Percentiles rank a stretch among this genome's conserved stretches.
Evolutionary conservation across 208 protist species (phyloP).

Genomic region (Leishmania major): DNA sequence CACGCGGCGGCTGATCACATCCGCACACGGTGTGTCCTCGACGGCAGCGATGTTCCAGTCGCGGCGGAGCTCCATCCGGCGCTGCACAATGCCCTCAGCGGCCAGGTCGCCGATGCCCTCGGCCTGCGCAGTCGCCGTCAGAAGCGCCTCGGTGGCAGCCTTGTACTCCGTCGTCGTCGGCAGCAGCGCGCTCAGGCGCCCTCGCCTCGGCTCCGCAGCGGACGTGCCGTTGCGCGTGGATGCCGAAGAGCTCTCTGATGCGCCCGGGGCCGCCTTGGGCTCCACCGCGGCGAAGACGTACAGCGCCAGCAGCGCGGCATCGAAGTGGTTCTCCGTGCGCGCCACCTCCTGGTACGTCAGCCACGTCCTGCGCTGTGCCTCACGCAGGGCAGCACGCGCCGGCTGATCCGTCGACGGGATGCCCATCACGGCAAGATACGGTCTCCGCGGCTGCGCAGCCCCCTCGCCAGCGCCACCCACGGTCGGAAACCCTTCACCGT

Average conservation of each 20-base stretch:
- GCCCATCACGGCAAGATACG: constrained; percentile 40
- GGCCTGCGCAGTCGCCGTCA: neutral
- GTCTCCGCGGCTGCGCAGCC: constrained; percentile 1
- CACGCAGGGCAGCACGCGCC: constrained; percentile 21
- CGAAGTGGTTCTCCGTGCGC: constrained; percentile 36
- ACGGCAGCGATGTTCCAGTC: neutral
- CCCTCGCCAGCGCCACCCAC: neutral
- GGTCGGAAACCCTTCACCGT: constrained; percentile 2
- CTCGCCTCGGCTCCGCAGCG: neutral
- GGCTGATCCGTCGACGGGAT: constrained; percentile 48
- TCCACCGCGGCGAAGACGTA: constrained; percentile 32
- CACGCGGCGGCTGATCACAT: neutral
- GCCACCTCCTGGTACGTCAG: constrained; percentile 43
- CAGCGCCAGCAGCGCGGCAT: constrained; percentile 30
- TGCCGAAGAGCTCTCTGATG: neutral
- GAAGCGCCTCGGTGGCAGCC: neutral
- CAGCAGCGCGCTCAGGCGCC: neutral
- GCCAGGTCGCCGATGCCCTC: neutral
- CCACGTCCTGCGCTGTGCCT: constrained; percentile 50
- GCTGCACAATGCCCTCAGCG: neutral
- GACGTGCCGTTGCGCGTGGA: neutral
- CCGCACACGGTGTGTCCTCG: neutral
- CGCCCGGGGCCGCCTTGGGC: neutral
- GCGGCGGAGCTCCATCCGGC: constrained; percentile 1
- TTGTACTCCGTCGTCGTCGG: constrained; percentile 2